Base-by-base conservation (phyloP, 2,329 filamentous ascomycete species). In the Podosphaera aphanis region DNA sequence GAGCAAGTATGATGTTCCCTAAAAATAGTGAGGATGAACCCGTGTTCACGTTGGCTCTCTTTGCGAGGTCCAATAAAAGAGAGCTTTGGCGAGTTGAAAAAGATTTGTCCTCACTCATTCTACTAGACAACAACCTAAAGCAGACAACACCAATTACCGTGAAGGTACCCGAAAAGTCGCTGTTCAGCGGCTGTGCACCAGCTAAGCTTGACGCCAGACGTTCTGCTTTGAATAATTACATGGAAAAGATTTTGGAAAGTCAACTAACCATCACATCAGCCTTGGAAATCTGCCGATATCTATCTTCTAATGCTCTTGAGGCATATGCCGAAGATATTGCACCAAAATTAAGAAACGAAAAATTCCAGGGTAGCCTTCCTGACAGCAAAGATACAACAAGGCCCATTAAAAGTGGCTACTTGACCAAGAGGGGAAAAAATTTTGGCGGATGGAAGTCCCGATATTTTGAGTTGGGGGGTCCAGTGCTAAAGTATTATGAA, bases 401-500 rank as follows among this genome's bases (percentile, higher is more conserved):
- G 43, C 75, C 79, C 7, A 69, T 77, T 48, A 84, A 83, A 57
- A 86, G 78, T 57, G 90, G 90, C 7, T 98, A 95, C 61, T 66
- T 98, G 43, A 95, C 90, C 1, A 98, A 98, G 65, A 75, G 83
- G 53, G 90, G 90, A 43, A 98, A 98, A 68, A 95, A 95, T 57
- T 98, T 98, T 63, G 90, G 90, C 44, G 90, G 90, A 43, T 98
- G 90, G 90, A 98, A 98, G 63, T 86, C 85, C 10, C 66, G 77
- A 47, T 81, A 74, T 56, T 82, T 82, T 56, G 68, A 79, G 13
- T 64, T 83, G 2, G 73, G 82, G 53, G 77, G 76, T 8, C 71
- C 78, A 4, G 69, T 78, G 47, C 64, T 98, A 55, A 85, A 81
- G 55, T 98, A 98, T 60, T 95, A 83, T 56, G 90, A 98, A 62